Conservation (phyloP, 208 protist species). For the Leishmania tarentolae region DNA sequence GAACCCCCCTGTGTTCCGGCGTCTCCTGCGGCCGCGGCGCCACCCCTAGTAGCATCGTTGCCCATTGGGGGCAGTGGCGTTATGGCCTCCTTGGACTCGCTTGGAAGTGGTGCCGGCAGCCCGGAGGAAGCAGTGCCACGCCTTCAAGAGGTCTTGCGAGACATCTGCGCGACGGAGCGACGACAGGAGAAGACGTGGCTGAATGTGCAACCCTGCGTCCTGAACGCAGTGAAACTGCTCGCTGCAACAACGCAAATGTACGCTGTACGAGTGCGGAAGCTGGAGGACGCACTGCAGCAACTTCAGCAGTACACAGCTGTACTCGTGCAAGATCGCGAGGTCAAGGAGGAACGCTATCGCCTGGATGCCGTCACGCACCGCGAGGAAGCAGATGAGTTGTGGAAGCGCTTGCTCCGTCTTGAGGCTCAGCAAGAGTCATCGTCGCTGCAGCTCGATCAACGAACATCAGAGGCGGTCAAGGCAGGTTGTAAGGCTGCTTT, state of each 20-base stretch:
- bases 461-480: neutral
- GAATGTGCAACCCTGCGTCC: slow-evolving; percentile 78
- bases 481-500: neutral
- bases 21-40: neutral
- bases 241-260: slow-evolving; percentile 21
- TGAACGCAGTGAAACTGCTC: slow-evolving; percentile 29
- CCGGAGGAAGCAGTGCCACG: slow-evolving; percentile 1
- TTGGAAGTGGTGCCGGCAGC: neutral
- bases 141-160: slow-evolving; percentile 30
- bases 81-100: neutral
- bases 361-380: slow-evolving; percentile 37
- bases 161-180: slow-evolving; percentile 49
- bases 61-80: neutral
- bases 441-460: neutral
- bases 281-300: slow-evolving; percentile 40
- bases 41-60: neutral
- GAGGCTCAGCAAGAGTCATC: slow-evolving; percentile 25
- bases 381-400: slow-evolving; percentile 18
- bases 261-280: slow-evolving; percentile 18
- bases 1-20: neutral
- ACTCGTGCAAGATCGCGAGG: slow-evolving; percentile 47
- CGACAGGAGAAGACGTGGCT: slow-evolving; percentile 55
- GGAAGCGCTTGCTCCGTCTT: slow-evolving; percentile 14
- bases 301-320: slow-evolving; percentile 42
- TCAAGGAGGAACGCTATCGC: slow-evolving; percentile 76